Evolutionary conservation across 1,139 yeast genomes (phyloP), one percentile per base, ranked within the genome.

Genomic region (Candida sp.): DNA sequence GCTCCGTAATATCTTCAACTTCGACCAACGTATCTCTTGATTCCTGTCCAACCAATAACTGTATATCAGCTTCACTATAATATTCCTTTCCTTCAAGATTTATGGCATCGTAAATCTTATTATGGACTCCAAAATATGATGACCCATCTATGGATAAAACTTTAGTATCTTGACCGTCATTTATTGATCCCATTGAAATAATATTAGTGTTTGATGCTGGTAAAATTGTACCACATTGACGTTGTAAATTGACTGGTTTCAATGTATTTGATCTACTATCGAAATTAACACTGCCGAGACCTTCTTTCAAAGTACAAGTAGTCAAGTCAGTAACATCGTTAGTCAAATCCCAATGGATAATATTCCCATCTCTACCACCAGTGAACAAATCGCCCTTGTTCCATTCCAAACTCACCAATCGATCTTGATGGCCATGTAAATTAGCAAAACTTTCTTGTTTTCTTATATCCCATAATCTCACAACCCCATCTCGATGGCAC

Each of bases 381-480:
- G 86, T 73, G 56, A 82, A 81, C 36, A 87, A 57, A 53, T 81
- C 84, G 32, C 73, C 67, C 8, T 71, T 64, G 44, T 73, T 66
- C 95, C 95, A 87, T 51, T 81, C 81, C 29, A 87, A 58, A 22
- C 81, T 66, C 12, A 81, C 77, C 12, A 86, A 70, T 39, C 51
- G 54, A 47, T 79, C 83, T 6, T 68, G 61, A 56, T 84, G 90
- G 1, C 88, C 88, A 5, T 65, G 59, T 34, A 86, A 65, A 33
- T 68, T 66, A 6, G 81, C 77, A 45, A 80, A 67, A 6, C 83
- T 81, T 15, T 73, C 77, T 41, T 79, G 71, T 53, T 73, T 77
- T 48, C 96, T 72, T 38, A 86, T 77, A 63, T 87, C 96, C 95
- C 95, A 87, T 37, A 87, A 66, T 52, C 84, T 69, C 38, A 84